These are phyloP conservation scores for Euclidium syriacum DNA, from an alignment of 345 rosid genomes.

Conservation along the genomic window DNA sequence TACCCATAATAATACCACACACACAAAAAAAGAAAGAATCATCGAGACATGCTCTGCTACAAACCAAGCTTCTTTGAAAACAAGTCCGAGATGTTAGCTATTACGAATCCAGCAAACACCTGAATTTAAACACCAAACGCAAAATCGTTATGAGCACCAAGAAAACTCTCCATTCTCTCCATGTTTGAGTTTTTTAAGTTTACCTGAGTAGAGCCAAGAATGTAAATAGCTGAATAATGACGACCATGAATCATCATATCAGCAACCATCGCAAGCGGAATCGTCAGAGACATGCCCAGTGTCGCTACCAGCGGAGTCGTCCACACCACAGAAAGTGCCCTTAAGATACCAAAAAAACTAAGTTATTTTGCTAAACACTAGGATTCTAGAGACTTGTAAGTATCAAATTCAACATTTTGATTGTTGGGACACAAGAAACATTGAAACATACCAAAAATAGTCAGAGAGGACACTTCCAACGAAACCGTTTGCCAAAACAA, in stretches of 20 bases:
- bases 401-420: neutral
- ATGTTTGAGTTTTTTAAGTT: neutral
- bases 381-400: neutral
- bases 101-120: constrained; percentile 96
- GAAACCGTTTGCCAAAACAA: constrained; percentile 90
- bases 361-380: constrained; percentile 1
- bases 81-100: constrained; percentile 75
- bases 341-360: constrained; percentile 9
- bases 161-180: neutral
- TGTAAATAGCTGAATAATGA: constrained; percentile 60
- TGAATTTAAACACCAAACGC: constrained; percentile 23
- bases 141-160: neutral
- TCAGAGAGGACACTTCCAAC: constrained; percentile 98
- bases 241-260: constrained; percentile 75
- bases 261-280: constrained; percentile 84
- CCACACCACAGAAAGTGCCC: constrained; percentile 88
- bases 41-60: constrained; percentile 37
- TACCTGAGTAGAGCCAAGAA: constrained; percentile 75
- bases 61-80: constrained; percentile 75
- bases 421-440: neutral
- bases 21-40: neutral
- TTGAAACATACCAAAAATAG: constrained; percentile 64
- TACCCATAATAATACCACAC: constrained; percentile 8
- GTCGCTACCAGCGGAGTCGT: constrained; percentile 83
- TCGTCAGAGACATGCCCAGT: constrained; percentile 73